These are phyloP conservation scores for Pythium insidiosum DNA, from an alignment of 352 stramenopile species.

Conservation along the genomic window DNA sequence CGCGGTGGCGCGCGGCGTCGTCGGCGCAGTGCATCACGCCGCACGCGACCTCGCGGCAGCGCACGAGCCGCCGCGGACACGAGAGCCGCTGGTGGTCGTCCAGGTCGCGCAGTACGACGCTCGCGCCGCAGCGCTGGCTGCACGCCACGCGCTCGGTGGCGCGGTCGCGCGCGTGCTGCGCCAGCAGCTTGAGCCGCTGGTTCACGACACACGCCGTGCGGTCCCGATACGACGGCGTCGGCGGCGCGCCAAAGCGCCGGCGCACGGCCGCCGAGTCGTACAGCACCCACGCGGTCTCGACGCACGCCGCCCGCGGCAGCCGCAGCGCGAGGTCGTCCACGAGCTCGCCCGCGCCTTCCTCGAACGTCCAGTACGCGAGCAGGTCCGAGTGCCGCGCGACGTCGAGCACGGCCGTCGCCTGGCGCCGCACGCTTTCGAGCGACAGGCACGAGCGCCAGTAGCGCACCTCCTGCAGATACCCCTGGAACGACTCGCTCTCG, in stretches of 20 bases:
- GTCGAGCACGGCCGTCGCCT: constrained; percentile 27
- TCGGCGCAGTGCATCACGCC: constrained; percentile 22
- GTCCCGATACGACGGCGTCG: constrained; percentile 54
- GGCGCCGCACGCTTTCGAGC: constrained; percentile 24
- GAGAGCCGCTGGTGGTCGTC: constrained; percentile 41
- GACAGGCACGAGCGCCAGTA: constrained; percentile 48
- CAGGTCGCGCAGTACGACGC: constrained; percentile 24
- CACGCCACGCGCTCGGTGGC: constrained; percentile 29
- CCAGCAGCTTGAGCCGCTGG: constrained; percentile 54
- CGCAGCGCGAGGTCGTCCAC: constrained; percentile 64
- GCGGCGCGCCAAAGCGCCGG: constrained; percentile 37
- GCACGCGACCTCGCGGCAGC: constrained; percentile 43
- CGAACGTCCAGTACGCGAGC: constrained; percentile 65
- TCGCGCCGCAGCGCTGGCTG: constrained; percentile 31
- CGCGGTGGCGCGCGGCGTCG: constrained; percentile 23
- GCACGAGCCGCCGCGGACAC: constrained; percentile 42
- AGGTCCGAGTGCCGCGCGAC: constrained; percentile 17
- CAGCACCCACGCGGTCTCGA: constrained; percentile 34
- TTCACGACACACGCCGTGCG: constrained; percentile 62
- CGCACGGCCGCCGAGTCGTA: constrained; percentile 39
- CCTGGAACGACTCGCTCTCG: constrained; percentile 46
- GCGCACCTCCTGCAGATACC: constrained; percentile 53
- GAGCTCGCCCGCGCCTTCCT: constrained; percentile 59
- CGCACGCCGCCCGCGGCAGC: constrained; percentile 34
- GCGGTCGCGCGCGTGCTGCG: constrained; percentile 40